Evolutionary conservation across 2,329 filamentous ascomycete genomes (phyloP).

Genomic region (Aspergillus calidoustus): DNA sequence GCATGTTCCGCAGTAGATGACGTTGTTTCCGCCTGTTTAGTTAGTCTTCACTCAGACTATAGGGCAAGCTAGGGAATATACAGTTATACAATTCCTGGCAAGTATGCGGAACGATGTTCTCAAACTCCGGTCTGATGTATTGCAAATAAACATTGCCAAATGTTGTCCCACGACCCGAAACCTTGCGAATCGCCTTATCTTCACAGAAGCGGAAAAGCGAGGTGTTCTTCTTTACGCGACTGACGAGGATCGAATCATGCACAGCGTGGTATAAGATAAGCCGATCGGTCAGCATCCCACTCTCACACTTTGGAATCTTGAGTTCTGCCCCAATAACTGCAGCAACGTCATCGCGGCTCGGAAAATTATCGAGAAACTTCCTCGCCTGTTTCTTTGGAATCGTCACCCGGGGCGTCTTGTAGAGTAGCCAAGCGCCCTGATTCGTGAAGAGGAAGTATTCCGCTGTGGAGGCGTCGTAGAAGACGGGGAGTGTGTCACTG

Average conservation of each 20-base stretch:
- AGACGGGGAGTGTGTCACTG: background rate
- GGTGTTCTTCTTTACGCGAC: background rate
- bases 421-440: background rate
- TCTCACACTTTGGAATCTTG: background rate
- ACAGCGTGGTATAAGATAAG: background rate
- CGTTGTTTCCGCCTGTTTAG: background rate
- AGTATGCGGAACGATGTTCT: background rate
- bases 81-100: background rate
- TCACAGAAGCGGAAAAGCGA: background rate
- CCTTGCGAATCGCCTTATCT: background rate
- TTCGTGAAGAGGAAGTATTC: background rate
- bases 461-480: background rate
- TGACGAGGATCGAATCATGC: background rate
- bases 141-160: background rate
- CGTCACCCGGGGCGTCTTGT: background rate
- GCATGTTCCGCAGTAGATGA: conserved; percentile 5
- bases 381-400: background rate
- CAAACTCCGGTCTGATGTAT: background rate
- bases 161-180: background rate
- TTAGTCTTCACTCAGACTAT: background rate
- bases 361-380: background rate
- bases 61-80: background rate
- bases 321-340: background rate
- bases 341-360: background rate
- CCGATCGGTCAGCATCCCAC: background rate